Percentiles rank a stretch among this genome's conserved stretches.
phyloP scores from a whole-genome alignment of 2,329 filamentous ascomycete genomes.

The Exophiala alcalophila region DNA sequence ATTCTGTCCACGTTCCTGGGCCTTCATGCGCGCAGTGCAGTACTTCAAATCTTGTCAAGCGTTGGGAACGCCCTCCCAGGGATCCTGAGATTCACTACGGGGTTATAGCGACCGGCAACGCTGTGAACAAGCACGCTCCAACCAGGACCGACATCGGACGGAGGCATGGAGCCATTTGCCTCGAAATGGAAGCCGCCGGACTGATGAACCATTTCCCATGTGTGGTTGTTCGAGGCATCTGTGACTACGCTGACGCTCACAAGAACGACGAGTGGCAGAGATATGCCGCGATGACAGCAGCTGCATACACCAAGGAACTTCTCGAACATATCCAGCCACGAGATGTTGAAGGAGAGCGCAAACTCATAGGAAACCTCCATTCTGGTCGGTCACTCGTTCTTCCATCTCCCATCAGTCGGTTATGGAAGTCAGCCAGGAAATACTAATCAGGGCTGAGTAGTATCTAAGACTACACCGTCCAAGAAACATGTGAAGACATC shows the following conservation, averaged over 20 bases:
- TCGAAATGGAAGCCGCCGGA: constrained; percentile 33
- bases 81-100: constrained; percentile 37
- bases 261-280: constrained; percentile 34
- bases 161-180: constrained; percentile 20
- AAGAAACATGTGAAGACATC: too few species aligned
- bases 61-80: neutral
- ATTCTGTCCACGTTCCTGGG: constrained; percentile 13
- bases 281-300: constrained; percentile 32
- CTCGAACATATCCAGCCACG: too few species aligned
- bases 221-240: constrained; percentile 32
- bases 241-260: constrained; percentile 33
- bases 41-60: neutral
- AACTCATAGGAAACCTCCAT: too few species aligned
- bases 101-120: constrained; percentile 31
- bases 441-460: too few species aligned
- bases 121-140: constrained; percentile 26
- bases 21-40: neutral
- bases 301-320: constrained; percentile 19
- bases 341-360: too few species aligned
- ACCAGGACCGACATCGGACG: constrained; percentile 21
- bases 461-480: too few species aligned
- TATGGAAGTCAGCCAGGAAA: too few species aligned
- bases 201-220: constrained; percentile 30
- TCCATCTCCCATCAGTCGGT: too few species aligned
- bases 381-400: too few species aligned